A percentile compares a stretch with the other conserved stretches of the same genome.
phyloP scores from a whole-genome alignment of 148 eudicot genomes.

The Rhododendron ferrugineum region DNA sequence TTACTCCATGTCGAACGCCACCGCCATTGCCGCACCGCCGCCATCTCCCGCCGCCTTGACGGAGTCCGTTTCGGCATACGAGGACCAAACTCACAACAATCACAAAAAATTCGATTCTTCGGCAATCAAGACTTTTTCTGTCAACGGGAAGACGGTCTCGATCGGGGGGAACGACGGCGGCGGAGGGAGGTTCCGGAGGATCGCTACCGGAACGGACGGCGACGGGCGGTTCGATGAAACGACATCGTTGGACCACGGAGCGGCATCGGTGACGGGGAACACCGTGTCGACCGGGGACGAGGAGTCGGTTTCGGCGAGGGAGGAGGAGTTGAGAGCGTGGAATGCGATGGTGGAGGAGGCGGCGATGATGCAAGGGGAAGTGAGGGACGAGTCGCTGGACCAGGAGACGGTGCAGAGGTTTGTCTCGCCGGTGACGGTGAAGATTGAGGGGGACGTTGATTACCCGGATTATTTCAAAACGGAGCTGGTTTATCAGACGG shows the following conservation, averaged over 20 bases:
- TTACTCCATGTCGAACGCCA: conserved; percentile 47
- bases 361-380: conserved; percentile 38
- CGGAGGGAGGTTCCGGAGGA: conserved; percentile 29
- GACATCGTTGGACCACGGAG: conserved; percentile 25
- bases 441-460: conserved; percentile 38
- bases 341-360: conserved; percentile 59
- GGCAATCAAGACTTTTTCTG: conserved; percentile 18
- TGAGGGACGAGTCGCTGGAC: conserved; percentile 44
- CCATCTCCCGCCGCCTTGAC: not conserved
- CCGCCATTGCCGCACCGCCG: conserved; percentile 34
- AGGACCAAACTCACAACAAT: not conserved
- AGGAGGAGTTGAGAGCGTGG: conserved; percentile 51
- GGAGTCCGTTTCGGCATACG: conserved; percentile 22
- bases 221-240: conserved; percentile 46
- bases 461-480: conserved; percentile 44
- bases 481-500: conserved; percentile 49
- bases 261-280: conserved; percentile 6
- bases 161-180: conserved; percentile 77
- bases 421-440: conserved; percentile 71
- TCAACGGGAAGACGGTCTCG: conserved; percentile 38
- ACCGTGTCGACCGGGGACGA: conserved; percentile 21
- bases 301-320: conserved; percentile 37
- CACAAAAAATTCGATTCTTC: conserved; percentile 36
- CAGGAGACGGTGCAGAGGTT: conserved; percentile 47
- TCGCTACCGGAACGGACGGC: conserved; percentile 60